Conservation (phyloP, 2,329 filamentous ascomycete genomes). For the Sphaerulina musiva region DNA sequence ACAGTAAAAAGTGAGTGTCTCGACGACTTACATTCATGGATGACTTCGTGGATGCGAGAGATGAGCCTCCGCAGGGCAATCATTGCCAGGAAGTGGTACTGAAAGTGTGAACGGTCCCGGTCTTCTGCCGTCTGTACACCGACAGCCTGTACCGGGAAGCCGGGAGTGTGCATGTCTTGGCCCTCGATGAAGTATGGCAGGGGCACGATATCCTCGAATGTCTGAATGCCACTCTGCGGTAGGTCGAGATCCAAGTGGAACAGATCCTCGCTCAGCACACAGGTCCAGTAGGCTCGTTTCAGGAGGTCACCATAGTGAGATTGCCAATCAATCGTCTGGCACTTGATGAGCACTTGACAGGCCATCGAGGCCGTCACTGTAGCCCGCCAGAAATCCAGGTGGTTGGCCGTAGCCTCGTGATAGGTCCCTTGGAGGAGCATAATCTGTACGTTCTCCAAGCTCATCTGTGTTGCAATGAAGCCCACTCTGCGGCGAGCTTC, state of each 20-base stretch:
- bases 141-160: constrained; percentile 34
- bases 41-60: constrained; percentile 47
- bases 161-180: constrained; percentile 29
- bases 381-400: constrained; percentile 56
- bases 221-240: constrained; percentile 50
- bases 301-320: constrained; percentile 47
- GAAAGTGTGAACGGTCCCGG: constrained; percentile 46
- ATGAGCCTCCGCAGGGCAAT: constrained; percentile 52
- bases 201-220: constrained; percentile 49
- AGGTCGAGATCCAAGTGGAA: constrained; percentile 55
- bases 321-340: constrained; percentile 42
- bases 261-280: constrained; percentile 45
- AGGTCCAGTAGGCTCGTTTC: constrained; percentile 53
- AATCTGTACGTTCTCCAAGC: constrained; percentile 54
- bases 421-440: constrained; percentile 47
- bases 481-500: constrained; percentile 56
- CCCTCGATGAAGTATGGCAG: constrained; percentile 49
- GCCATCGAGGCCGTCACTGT: constrained; percentile 51
- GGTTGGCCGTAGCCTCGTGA: constrained; percentile 23
- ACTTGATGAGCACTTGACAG: constrained; percentile 52
- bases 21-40: constrained; percentile 46
- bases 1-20: too few species aligned
- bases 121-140: not conserved
- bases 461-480: constrained; percentile 50
- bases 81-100: constrained; percentile 55